Evolutionary conservation across 352 stramenopile genomes (phyloP).

Genomic region (Aphanomyces astaci): DNA sequence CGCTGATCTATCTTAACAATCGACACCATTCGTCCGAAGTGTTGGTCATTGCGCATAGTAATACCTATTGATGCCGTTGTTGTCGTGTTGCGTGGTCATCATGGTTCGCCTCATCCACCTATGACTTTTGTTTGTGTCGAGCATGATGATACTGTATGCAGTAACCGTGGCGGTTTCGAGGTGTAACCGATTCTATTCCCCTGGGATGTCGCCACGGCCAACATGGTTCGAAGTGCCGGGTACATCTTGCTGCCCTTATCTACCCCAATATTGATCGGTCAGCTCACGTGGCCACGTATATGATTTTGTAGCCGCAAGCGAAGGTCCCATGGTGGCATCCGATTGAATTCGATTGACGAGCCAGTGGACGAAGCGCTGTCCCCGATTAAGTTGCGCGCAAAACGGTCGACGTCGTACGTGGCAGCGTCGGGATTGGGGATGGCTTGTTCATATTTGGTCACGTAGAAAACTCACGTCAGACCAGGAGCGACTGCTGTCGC

Average conservation of each 20-base stretch:
- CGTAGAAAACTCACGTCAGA: constrained; percentile 4
- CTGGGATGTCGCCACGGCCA: background rate
- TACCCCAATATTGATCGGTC: too few species aligned
- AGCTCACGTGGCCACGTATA: too few species aligned
- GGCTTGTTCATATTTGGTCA: too few species aligned
- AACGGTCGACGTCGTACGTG: background rate
- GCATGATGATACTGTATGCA: background rate
- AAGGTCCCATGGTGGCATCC: constrained; percentile 6
- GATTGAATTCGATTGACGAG: background rate
- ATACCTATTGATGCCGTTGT: too few species aligned
- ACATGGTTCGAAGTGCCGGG: constrained; percentile 2
- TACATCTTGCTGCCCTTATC: background rate
- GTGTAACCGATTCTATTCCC: background rate
- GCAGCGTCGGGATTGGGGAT: too few species aligned
- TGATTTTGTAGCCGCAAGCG: constrained; percentile 2
- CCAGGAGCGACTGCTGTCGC: constrained; percentile 4
- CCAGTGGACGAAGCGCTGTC: background rate
- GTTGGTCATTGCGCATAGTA: too few species aligned
- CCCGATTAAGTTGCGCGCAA: background rate
- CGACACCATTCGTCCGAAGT: too few species aligned
- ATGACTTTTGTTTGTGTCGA: too few species aligned
- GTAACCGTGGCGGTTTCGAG: background rate
- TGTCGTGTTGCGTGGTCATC: too few species aligned
- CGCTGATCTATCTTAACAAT: too few species aligned
- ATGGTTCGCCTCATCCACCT: too few species aligned